phyloP scores from a whole-genome alignment of 495 filamentous ascomycete genomes.

The Delitschia confertaspora region DNA sequence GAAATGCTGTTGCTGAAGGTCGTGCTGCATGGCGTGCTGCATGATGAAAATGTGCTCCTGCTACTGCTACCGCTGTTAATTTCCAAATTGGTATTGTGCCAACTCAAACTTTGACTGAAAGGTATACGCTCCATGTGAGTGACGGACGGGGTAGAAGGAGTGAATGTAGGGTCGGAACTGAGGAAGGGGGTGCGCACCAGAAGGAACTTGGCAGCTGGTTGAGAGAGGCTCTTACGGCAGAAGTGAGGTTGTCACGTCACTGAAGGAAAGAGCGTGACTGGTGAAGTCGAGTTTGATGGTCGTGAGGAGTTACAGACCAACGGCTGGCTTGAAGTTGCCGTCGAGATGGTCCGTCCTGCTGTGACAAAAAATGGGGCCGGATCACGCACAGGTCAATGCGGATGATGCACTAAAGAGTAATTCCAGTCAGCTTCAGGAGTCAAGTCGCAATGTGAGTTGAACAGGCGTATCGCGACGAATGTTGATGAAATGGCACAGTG shows the following conservation, averaged over 20 bases:
- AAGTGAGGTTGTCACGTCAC: not conserved
- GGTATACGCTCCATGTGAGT: too few relatives aligned
- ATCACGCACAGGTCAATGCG: conserved; percentile 29
- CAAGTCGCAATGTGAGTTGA: conserved; percentile 1
- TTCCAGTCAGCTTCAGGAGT: conserved; percentile 17
- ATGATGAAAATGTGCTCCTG: conserved; percentile 28
- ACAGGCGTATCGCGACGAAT: conserved; percentile 4
- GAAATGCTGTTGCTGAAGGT: conserved; percentile 29
- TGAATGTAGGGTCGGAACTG: too few relatives aligned
- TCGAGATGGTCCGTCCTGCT: conserved; percentile 27
- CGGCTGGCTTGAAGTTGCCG: conserved; percentile 4
- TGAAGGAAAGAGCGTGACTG: conserved; percentile 3
- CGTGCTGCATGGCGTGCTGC: conserved; percentile 31
- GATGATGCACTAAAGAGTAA: conserved; percentile 24
- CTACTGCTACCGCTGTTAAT: conserved; percentile 21
- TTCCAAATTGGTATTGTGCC: too few relatives aligned
- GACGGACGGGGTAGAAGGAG: not conserved
- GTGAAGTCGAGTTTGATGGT: not conserved
- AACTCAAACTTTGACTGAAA: too few relatives aligned
- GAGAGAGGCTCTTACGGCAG: conserved; percentile 3
- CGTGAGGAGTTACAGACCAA: conserved; percentile 1
- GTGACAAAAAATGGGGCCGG: conserved; percentile 22
- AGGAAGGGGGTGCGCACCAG: conserved; percentile 26
- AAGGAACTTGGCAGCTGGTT: conserved; percentile 8
- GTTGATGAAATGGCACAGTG: too few relatives aligned